These are phyloP conservation scores for Dendrocalamus latiflorus DNA, from an alignment of 202 grass and related monocot genomes.

Conservation along the genomic window DNA sequence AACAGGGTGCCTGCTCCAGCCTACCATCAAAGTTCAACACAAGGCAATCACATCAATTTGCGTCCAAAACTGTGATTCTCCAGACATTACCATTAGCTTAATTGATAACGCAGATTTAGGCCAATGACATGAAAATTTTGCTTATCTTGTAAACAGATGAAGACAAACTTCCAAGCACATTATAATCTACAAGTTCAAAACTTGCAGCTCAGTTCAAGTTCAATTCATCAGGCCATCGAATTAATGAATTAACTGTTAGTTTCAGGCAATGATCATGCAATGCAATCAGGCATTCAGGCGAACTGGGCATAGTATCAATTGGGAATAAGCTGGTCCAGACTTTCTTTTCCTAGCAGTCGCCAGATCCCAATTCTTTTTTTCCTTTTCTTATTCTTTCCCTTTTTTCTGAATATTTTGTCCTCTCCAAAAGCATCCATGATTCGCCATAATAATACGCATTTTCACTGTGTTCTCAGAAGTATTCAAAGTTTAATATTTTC, in stretches of 20 bases:
- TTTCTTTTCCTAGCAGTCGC: neutral
- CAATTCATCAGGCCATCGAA: neutral
- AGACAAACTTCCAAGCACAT: too few species aligned
- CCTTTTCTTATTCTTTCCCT: too few species aligned
- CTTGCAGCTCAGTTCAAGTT: neutral
- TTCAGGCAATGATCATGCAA: neutral
- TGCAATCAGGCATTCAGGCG: too few species aligned
- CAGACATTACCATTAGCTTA: neutral
- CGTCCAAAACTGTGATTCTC: neutral
- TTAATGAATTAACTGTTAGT: neutral
- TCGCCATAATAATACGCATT: neutral
- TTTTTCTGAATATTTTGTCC: neutral
- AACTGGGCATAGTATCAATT: too few species aligned
- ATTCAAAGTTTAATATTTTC: neutral
- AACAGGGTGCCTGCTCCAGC: constrained; percentile 65
- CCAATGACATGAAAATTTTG: neutral
- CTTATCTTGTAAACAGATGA: neutral
- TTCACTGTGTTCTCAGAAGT: neutral
- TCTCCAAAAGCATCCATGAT: neutral
- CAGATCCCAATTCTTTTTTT: neutral
- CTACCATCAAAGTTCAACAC: constrained; percentile 25
- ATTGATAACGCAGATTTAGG: neutral
- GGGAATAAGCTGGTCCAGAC: neutral
- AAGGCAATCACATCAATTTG: neutral
- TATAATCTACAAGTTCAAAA: too few species aligned